A percentile compares a stretch with the other conserved stretches of the same genome.
Conservation (phyloP, 2,329 filamentous ascomycete genomes). For the Aspergillus tanneri region DNA sequence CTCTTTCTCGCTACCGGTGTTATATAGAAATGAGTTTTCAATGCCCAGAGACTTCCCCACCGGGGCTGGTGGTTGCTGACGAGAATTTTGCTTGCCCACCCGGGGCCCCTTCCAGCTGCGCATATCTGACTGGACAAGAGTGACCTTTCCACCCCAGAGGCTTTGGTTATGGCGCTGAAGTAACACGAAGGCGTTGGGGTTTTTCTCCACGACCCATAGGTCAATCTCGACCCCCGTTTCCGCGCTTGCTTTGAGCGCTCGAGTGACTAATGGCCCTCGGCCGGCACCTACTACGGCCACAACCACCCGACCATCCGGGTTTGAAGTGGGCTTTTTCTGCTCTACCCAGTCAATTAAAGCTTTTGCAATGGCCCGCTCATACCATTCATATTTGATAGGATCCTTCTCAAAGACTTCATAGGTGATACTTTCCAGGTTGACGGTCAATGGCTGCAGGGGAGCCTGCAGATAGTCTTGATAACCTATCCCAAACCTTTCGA, state of each 20-base stretch:
- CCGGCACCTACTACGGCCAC: slow-evolving; percentile 92
- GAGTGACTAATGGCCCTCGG: slow-evolving; percentile 84
- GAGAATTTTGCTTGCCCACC: slow-evolving; percentile 23
- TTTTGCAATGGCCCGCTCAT: slow-evolving; percentile 78
- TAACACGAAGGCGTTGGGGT: slow-evolving; percentile 94
- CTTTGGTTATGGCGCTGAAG: slow-evolving; percentile 80
- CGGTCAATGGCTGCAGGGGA: slow-evolving; percentile 87
- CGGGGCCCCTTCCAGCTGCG: slow-evolving; percentile 84
- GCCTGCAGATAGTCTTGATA: slow-evolving; percentile 96
- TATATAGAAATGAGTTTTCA: slow-evolving; percentile 25
- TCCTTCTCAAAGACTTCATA: slow-evolving; percentile 99
- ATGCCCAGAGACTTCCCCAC: slow-evolving; percentile 39
- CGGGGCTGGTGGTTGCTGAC: slow-evolving; percentile 14
- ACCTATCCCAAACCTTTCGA: slow-evolving; percentile 67
- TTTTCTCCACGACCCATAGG: slow-evolving; percentile 95
- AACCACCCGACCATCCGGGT: slow-evolving; percentile 68
- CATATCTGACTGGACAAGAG: slow-evolving; percentile 95
- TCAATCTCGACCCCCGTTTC: slow-evolving; percentile 74
- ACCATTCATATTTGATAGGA: slow-evolving; percentile 96
- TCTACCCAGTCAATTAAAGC: slow-evolving; percentile 77
- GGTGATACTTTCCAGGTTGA: slow-evolving; percentile 94
- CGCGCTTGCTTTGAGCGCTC: slow-evolving; percentile 77
- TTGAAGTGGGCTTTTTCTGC: slow-evolving; percentile 71
- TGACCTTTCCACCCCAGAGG: slow-evolving; percentile 78
- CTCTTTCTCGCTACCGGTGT: slow-evolving; percentile 17